Evolutionary conservation across 441 rosid species (phyloP).

Genomic region (Biscutella laevigata): DNA sequence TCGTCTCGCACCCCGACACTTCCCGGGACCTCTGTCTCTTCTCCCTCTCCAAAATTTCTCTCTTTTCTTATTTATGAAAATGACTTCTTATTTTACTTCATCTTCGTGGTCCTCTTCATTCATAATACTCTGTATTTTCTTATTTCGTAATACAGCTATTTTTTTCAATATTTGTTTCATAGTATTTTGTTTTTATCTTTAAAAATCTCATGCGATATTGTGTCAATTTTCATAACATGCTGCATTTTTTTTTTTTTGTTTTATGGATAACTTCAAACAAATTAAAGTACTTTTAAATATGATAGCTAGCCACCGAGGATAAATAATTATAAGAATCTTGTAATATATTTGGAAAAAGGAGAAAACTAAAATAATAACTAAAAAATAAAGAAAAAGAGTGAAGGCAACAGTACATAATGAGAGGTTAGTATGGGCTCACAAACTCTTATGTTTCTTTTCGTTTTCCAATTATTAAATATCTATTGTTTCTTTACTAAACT

Average conservation of each 20-base stretch:
- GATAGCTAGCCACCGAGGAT: conserved; percentile 4
- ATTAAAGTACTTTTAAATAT: too few relatives aligned
- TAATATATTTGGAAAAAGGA: not conserved
- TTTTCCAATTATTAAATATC: conserved; percentile 46
- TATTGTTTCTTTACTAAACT: conserved; percentile 56
- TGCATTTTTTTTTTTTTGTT: not conserved
- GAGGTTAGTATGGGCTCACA: conserved; percentile 51
- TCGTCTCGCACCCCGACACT: conserved; percentile 68
- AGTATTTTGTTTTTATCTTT: not conserved
- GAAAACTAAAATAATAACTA: not conserved
- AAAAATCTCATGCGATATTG: too few relatives aligned
- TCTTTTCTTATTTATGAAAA: conserved; percentile 6
- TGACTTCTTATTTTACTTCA: conserved; percentile 5
- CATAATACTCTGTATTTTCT: conserved; percentile 2
- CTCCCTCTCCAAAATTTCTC: conserved; percentile 18
- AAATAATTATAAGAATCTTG: not conserved
- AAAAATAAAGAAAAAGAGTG: conserved; percentile 23
- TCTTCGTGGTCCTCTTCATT: conserved; percentile 29
- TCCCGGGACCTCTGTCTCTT: conserved; percentile 55
- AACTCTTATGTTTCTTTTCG: conserved; percentile 36
- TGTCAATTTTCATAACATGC: too few relatives aligned
- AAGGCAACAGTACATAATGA: conserved; percentile 51
- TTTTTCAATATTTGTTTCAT: not conserved
- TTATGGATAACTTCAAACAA: not conserved
- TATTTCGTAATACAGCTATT: conserved; percentile 6